Evolutionary conservation across 2,329 filamentous ascomycete genomes (phyloP).

Genomic region (Venturia asperata): DNA sequence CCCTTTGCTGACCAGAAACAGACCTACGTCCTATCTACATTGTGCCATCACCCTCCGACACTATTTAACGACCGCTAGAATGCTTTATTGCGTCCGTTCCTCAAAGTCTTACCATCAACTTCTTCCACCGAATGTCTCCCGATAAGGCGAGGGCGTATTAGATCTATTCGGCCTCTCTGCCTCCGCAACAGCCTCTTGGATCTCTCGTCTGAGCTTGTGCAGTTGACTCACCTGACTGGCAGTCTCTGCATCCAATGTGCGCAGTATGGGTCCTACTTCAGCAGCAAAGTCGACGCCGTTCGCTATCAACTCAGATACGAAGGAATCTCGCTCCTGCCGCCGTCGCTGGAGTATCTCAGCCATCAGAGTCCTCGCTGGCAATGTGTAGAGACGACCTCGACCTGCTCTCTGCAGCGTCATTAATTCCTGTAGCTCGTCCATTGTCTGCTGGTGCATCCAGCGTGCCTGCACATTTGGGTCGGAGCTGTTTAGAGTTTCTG

Average conservation of each 20-base stretch:
- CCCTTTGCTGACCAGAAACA: neutral
- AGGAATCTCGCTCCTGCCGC: neutral
- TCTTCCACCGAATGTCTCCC: neutral
- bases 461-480: neutral
- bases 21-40: neutral
- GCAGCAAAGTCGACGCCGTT: neutral
- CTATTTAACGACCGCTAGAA: neutral
- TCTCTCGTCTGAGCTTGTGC: neutral
- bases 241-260: neutral
- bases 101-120: too few relatives aligned
- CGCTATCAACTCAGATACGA: neutral
- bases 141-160: neutral
- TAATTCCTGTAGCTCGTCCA: neutral
- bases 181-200: neutral
- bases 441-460: neutral
- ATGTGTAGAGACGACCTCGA: neutral
- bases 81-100: too few relatives aligned
- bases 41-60: neutral
- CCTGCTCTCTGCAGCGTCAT: neutral
- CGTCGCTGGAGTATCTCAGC: neutral
- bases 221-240: neutral
- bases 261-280: neutral
- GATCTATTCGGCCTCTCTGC: neutral
- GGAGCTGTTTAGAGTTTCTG: neutral
- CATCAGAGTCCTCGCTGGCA: neutral